Evolutionary conservation across 352 stramenopile genomes (phyloP), one percentile per base, ranked within the genome.

Genomic region (Aphanomyces euteiches): DNA sequence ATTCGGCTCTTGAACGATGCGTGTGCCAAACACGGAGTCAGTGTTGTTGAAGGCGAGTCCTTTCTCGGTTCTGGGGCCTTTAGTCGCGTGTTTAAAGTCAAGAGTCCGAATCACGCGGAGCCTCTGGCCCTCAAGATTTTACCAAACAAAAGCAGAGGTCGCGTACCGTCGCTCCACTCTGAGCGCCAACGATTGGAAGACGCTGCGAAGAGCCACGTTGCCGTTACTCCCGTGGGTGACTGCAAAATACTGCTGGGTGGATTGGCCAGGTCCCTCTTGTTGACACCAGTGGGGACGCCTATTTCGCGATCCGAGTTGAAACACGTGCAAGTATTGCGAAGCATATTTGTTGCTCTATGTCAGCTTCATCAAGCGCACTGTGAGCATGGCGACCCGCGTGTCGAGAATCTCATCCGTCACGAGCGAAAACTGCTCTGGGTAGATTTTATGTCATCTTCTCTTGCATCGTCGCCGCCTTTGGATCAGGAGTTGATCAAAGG

Each of bases 391-490:
- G 43, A 48, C 43, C 43, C 43, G 43, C 43, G 43, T 15, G 43
- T 48, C 43, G 43, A 48, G 15, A 48, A 48, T 48, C 15, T 48
- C 43, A 48, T 48, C 43, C 43, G 43, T 48, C 43, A 48, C 43
- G 43, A 48, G 43, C 43, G 43, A 48, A 48, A 48, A 48, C 43
- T 48, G 43, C 43, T 48, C 43, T 48, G 43, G 43, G 43, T 48
- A 15, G 43, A 48, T 48, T 48, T 48, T 48, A 48, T 48, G 43
- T 8, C 43, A 48, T 48, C 43, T 48, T 48, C 43, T 48, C 43
- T 15, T 48, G 43, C 43, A 8, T 48, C 43, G 43, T 48, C 43
- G 43, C 43, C 15, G 43, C 43, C 43, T 48, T 48, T 48, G 43
- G 43, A 48, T 48, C 43, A 48, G 43, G 43, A 48, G 43, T 15